Percentiles rank a stretch among this genome's conserved stretches.
These are phyloP conservation scores for Adansonia grandidieri DNA, from an alignment of 441 rosid genomes.

Conservation along the genomic window DNA sequence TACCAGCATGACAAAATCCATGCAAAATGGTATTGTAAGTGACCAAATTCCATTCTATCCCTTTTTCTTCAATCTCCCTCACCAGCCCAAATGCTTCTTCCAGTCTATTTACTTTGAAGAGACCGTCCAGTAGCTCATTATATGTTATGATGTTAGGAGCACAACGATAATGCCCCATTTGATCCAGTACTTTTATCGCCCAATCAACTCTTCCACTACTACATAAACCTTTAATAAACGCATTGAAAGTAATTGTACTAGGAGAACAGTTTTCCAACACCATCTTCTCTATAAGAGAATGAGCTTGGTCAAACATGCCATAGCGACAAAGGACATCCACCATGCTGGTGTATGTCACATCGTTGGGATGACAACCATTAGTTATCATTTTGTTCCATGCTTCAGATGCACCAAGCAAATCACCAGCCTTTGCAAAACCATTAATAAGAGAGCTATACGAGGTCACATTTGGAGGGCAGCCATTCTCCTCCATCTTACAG, in stretches of 20 bases:
- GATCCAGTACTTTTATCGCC: conserved; percentile 55
- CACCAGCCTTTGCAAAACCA: conserved; percentile 73
- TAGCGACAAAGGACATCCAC: conserved; percentile 72
- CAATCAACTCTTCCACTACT: conserved; percentile 59
- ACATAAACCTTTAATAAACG: conserved; percentile 74
- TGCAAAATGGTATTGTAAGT: conserved; percentile 73
- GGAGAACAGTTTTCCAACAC: conserved; percentile 60
- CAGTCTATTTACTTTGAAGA: conserved; percentile 49
- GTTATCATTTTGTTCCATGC: conserved; percentile 83
- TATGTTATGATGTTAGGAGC: conserved; percentile 66
- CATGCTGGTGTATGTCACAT: conserved; percentile 82
- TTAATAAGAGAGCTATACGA: conserved; percentile 72
- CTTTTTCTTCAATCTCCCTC: conserved; percentile 51
- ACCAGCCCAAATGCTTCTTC: conserved; percentile 54
- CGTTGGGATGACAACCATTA: conserved; percentile 68
- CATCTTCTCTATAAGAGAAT: conserved; percentile 66
- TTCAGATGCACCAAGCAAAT: conserved; percentile 63
- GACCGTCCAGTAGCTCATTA: conserved; percentile 70
- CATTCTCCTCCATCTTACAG: conserved; percentile 60
- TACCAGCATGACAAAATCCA: conserved; percentile 59
- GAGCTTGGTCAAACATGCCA: conserved; percentile 65
- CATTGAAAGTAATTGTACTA: conserved; percentile 63
- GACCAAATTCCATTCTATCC: conserved; percentile 50
- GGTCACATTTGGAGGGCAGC: conserved; percentile 53
- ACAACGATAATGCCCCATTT: conserved; percentile 60